Conservation (phyloP, 2,329 filamentous ascomycete species). For the Blumeria hordei region DNA sequence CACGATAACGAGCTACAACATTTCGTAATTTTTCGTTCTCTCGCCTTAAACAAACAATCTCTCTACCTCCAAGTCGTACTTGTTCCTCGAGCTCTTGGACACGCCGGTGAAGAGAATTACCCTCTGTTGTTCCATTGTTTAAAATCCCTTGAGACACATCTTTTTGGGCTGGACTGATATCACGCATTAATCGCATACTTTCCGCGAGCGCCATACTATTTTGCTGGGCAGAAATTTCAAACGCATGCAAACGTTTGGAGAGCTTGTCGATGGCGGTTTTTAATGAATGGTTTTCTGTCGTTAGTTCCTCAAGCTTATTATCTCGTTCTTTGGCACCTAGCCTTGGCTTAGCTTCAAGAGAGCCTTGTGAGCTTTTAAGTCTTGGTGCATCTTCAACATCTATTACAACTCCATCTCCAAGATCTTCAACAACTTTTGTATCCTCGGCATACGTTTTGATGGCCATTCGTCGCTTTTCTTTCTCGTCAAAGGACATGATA, state of each 20-base stretch:
- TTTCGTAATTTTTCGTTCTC: slow-evolving; percentile 34
- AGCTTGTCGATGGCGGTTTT: slow-evolving; percentile 71
- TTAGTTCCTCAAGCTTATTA: slow-evolving; percentile 68
- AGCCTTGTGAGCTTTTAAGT: slow-evolving; percentile 20
- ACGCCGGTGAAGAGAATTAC: slow-evolving; percentile 23
- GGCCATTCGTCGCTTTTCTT: slow-evolving; percentile 35
- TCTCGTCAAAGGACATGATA: slow-evolving; percentile 49
- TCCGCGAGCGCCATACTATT: slow-evolving; percentile 70
- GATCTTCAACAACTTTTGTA: slow-evolving; percentile 18
- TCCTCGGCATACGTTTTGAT: slow-evolving; percentile 21
- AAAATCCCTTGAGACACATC: slow-evolving; percentile 2
- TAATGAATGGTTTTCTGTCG: slow-evolving; percentile 66
- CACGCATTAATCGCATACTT: slow-evolving; percentile 41
- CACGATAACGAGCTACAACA: slow-evolving; percentile 30
- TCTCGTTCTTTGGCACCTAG: slow-evolving; percentile 21
- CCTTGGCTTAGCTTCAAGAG: slow-evolving; percentile 17
- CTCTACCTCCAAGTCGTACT: slow-evolving; percentile 28
- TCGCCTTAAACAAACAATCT: slow-evolving; percentile 35
- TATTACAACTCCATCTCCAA: slow-evolving; percentile 66
- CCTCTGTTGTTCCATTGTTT: slow-evolving; percentile 8
- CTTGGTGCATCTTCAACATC: slow-evolving; percentile 49
- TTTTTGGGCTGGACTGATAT: slow-evolving; percentile 24
- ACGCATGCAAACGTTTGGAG: slow-evolving; percentile 69
- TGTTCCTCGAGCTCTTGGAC: slow-evolving; percentile 45
- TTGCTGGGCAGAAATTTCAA: slow-evolving; percentile 77